phyloP scores from a whole-genome alignment of 1,284 basidiomycete genomes.

The Ganoderma boninense region DNA sequence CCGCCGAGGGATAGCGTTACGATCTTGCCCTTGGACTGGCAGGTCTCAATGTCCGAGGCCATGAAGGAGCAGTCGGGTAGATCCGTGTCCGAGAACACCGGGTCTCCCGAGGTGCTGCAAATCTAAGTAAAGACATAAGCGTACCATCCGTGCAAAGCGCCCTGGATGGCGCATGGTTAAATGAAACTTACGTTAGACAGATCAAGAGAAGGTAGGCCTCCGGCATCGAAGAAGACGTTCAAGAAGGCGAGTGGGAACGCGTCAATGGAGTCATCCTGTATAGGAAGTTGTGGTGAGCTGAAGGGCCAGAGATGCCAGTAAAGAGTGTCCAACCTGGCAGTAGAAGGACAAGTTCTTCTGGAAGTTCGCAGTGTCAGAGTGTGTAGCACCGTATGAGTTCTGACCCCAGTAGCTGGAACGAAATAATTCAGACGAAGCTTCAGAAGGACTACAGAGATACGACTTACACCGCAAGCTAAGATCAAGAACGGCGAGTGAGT shows the following conservation, averaged over 20 bases:
- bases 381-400: slow-evolving; percentile 65
- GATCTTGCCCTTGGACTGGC: slow-evolving; percentile 71
- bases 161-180: not conserved
- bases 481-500: not conserved
- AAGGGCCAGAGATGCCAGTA: not conserved
- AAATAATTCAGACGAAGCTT: slow-evolving; percentile 2
- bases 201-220: slow-evolving; percentile 65
- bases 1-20: slow-evolving; percentile 73
- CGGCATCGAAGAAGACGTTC: slow-evolving; percentile 62
- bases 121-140: slow-evolving; percentile 44
- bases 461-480: slow-evolving; percentile 9
- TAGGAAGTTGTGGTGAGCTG: not conserved
- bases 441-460: not conserved
- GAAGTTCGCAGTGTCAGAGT: slow-evolving; percentile 53
- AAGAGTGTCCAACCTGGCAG: slow-evolving; percentile 48
- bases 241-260: slow-evolving; percentile 69
- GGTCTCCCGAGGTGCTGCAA: slow-evolving; percentile 53
- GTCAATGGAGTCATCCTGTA: slow-evolving; percentile 58
- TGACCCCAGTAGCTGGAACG: slow-evolving; percentile 53
- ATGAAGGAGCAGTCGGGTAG: slow-evolving; percentile 65
- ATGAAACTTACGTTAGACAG: slow-evolving; percentile 59
- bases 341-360: slow-evolving; percentile 60
- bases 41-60: slow-evolving; percentile 62
- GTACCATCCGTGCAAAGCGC: not conserved
- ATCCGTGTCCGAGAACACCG: slow-evolving; percentile 61